Evolutionary conservation across 2,329 filamentous ascomycete genomes (phyloP).

Genomic region (Colletotrichum sp.): DNA sequence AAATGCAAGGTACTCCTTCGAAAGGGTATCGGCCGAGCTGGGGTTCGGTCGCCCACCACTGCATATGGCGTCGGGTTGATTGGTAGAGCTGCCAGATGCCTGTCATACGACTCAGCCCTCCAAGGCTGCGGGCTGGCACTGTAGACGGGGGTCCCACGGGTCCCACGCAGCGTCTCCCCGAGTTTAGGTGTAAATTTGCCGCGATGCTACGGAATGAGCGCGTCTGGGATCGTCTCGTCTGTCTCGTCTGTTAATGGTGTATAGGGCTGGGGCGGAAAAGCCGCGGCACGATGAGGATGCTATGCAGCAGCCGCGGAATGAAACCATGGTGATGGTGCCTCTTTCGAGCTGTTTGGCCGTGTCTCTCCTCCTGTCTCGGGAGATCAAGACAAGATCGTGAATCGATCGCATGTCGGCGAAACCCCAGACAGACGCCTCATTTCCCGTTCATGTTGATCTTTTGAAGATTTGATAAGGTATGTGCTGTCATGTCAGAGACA

Average conservation of each 20-base stretch:
- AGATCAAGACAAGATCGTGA: conserved; percentile 17
- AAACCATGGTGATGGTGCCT: conserved; percentile 11
- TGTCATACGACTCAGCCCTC: conserved; percentile 24
- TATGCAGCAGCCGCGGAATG: conserved; percentile 9
- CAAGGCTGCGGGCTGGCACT: conserved; percentile 6
- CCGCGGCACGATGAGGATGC: conserved; percentile 11
- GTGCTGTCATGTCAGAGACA: neutral
- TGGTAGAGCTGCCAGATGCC: conserved; percentile 12
- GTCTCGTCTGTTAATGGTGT: neutral
- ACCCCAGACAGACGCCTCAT: conserved; percentile 15
- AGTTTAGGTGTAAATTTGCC: conserved; percentile 11
- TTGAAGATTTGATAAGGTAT: neutral
- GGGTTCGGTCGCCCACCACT: conserved; percentile 17
- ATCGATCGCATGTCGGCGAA: conserved; percentile 17
- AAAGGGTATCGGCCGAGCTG: conserved; percentile 18
- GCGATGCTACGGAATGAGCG: conserved; percentile 20
- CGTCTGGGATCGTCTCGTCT: conserved; percentile 15
- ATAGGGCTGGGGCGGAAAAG: neutral
- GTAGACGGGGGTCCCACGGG: conserved; percentile 5
- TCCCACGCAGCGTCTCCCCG: conserved; percentile 16
- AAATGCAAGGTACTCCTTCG: conserved; percentile 28
- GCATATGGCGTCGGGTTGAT: conserved; percentile 18
- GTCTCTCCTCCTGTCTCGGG: conserved; percentile 20
- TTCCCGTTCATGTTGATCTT: neutral
- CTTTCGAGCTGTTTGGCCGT: conserved; percentile 6